Base-by-base conservation (phyloP, 73 alveolate genomes). In the Chromera velia region DNA sequence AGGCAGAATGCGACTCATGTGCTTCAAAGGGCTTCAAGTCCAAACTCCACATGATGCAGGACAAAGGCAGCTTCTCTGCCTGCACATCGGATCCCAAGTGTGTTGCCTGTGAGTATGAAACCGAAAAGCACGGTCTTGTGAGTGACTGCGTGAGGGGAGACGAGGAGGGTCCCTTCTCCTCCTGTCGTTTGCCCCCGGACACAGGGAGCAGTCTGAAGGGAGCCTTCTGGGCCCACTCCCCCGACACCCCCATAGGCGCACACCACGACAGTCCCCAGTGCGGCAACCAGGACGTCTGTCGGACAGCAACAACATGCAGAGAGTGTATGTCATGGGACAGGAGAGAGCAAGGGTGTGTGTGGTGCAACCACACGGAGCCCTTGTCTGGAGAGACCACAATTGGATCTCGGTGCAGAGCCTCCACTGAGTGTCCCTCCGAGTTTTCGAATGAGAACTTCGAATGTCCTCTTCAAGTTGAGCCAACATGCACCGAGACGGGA, bases 281-380 rank as follows among this genome's bases (percentile, higher is more conserved):
- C 9, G 0, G 0, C 22, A 1, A 63, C 71, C 26, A 1, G 0
- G 71, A 63, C 27, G 28, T 22, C 9, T 63, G 71, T 26, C 71
- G 71, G 33, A 63, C 9, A 32, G 71, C 71, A 29, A 63, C 71
- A 13, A 17, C 71, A 26, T 63, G 71, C 28, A 29, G 1, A 0
- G 0, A 0, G 0, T 63, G 71, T 32, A n/a, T n/a, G n/a, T 32
- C 26, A 26, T n/a, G n/a, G n/a, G 10, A 1, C 28, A 19, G 1
- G 1, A 10, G 1, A 29, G 34, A 0, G 26, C 71, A 63, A 10
- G 71, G 71, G 33, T 63, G 71, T 19, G 71, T 63, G 71, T 63
- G 71, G 71, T 63, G 71, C 71, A 63, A 63, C 31, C 26, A 63
- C 31, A n/a, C 71, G 28, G 71, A n/a, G 71, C 71, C 71, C 26